Evolutionary conservation across 306 rosid genomes (phyloP).

Genomic region (Cucurbita maxima): DNA sequence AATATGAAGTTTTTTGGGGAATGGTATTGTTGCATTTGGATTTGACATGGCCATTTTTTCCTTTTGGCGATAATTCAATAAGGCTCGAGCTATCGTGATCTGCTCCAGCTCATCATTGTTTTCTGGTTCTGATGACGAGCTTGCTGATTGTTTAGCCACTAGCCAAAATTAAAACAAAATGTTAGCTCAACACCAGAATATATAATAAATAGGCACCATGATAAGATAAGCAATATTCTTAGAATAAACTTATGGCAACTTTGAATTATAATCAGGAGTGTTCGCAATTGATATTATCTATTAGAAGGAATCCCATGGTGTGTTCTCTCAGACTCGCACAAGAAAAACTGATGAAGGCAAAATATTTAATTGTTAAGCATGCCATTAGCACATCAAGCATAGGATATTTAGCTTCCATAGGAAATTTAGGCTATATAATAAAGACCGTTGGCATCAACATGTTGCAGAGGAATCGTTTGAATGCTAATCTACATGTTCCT

Average conservation of each 20-base stretch:
- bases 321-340: not conserved
- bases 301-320: not conserved
- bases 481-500: not conserved
- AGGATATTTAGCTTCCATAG: not conserved
- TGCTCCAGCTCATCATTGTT: conserved; percentile 84
- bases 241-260: not conserved
- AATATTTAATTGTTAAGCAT: not conserved
- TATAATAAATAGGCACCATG: not conserved
- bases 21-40: conserved; percentile 50
- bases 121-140: conserved; percentile 78
- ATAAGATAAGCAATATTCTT: not conserved
- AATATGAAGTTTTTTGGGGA: conserved; percentile 54
- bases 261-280: not conserved
- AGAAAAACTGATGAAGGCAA: not conserved
- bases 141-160: conserved; percentile 87
- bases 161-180: conserved; percentile 21
- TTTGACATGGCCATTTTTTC: conserved; percentile 65
- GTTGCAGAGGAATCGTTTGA: not conserved
- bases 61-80: conserved; percentile 57
- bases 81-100: conserved; percentile 84
- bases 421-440: not conserved
- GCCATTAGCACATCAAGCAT: not conserved
- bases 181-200: not conserved
- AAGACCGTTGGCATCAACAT: not conserved
- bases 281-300: not conserved